Evolutionary conservation across 805 yeast species (phyloP).

Genomic region (Lipomyces chichibuensis): DNA sequence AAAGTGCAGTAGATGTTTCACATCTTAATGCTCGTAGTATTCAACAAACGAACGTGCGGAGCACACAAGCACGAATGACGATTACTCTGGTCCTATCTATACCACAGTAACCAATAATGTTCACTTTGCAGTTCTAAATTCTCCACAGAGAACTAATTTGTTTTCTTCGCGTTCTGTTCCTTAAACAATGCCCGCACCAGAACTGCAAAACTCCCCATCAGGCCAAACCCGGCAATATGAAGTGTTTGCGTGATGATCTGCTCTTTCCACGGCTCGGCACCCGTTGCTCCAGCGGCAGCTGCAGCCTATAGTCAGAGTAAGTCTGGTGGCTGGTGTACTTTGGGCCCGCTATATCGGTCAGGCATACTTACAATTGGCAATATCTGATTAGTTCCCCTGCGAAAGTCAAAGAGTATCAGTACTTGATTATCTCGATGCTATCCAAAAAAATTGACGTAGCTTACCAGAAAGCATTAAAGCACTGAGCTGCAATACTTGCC

Average conservation of each 20-base stretch:
- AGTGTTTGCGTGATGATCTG: not conserved
- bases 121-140: not conserved
- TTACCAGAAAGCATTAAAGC: not conserved
- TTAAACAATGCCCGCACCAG: not conserved
- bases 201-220: not conserved
- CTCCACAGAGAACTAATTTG: not conserved
- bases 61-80: no score
- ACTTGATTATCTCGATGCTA: not conserved
- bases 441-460: not conserved
- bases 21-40: no score
- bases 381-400: constrained; percentile 1
- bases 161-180: not conserved
- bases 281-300: not conserved
- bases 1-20: no score
- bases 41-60: no score
- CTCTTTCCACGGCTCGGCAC: not conserved
- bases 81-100: no score
- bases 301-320: constrained; percentile 1
- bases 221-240: not conserved
- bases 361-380: constrained; percentile 4
- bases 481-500: not conserved
- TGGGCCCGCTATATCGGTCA: not conserved
- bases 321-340: no score
- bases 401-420: not conserved
- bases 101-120: no score